phyloP scores from a whole-genome alignment of 164 flowering plant species.

The Piper betle region DNA sequence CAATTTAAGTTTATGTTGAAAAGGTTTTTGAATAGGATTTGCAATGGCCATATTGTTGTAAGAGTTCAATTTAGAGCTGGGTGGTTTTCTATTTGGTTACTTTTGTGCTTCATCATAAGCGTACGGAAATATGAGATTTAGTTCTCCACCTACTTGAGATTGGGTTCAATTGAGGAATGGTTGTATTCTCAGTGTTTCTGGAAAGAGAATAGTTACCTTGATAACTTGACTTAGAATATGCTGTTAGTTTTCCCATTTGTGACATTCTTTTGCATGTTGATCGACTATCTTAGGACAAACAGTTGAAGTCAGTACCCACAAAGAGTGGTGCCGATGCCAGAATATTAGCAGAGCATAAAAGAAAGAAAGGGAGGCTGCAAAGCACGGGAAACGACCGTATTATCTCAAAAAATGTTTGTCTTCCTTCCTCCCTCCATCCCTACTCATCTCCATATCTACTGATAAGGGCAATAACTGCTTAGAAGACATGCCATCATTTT shows the following conservation, averaged over 20 bases:
- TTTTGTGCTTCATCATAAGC: too few species aligned
- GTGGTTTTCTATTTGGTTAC: too few species aligned
- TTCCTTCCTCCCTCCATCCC: constrained; percentile 1
- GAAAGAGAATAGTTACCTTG: too few species aligned
- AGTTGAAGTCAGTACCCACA: constrained; percentile 40
- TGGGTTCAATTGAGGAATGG: too few species aligned
- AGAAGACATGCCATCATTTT: not conserved
- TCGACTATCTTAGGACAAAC: constrained; percentile 41
- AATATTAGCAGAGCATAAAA: constrained; percentile 74
- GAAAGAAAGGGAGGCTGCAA: constrained; percentile 84
- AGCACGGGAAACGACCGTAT: constrained; percentile 73
- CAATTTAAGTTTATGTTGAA: not conserved
- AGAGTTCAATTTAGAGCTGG: too few species aligned
- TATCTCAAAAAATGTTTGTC: constrained; percentile 71
- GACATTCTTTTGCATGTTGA: not conserved
- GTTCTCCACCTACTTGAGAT: too few species aligned
- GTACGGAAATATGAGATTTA: too few species aligned
- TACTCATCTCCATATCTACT: not conserved
- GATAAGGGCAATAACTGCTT: not conserved
- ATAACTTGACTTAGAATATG: too few species aligned
- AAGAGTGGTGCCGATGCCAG: constrained; percentile 36
- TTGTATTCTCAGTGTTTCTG: too few species aligned
- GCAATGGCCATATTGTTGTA: too few species aligned
- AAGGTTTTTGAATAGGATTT: too few species aligned
- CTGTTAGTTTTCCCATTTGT: not conserved